Conservation (phyloP, 768 basidiomycete genomes). For the Suillus americanus region DNA sequence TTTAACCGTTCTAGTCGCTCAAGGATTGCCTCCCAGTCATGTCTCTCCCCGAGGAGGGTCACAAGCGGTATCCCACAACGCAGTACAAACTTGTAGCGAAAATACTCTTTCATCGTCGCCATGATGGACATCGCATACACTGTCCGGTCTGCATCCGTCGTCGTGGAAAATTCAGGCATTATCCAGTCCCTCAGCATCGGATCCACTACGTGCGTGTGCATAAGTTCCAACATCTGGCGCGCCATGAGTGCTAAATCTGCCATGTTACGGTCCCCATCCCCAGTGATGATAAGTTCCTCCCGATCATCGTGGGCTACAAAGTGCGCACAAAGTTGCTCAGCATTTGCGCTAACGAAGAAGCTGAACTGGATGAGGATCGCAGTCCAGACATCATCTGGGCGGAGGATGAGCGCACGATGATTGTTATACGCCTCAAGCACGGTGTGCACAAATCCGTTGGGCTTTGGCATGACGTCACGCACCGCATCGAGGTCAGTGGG, state of each 20-base stretch:
- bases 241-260: constrained; percentile 31
- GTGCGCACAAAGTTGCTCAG: constrained; percentile 31
- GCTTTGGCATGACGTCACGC: constrained; percentile 15
- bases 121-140: constrained; percentile 30
- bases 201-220: constrained; percentile 26
- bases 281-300: constrained; percentile 22
- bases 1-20: constrained; percentile 20
- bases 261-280: constrained; percentile 8
- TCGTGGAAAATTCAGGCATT: constrained; percentile 30
- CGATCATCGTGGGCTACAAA: constrained; percentile 38
- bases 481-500: constrained; percentile 15
- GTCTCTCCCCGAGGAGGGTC: constrained; percentile 22
- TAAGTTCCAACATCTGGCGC: constrained; percentile 21
- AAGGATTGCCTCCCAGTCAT: constrained; percentile 24
- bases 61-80: constrained; percentile 17
- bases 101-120: constrained; percentile 27
- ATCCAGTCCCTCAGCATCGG: constrained; percentile 27
- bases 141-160: constrained; percentile 25
- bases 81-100: constrained; percentile 11
- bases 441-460: constrained; percentile 35
- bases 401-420: constrained; percentile 36
- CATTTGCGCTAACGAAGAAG: constrained; percentile 30
- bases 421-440: constrained; percentile 34
- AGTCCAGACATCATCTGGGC: constrained; percentile 46
- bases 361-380: constrained; percentile 41